phyloP scores from a whole-genome alignment of 2,329 filamentous ascomycete species.

The Ambrosiella cleistominuta region DNA sequence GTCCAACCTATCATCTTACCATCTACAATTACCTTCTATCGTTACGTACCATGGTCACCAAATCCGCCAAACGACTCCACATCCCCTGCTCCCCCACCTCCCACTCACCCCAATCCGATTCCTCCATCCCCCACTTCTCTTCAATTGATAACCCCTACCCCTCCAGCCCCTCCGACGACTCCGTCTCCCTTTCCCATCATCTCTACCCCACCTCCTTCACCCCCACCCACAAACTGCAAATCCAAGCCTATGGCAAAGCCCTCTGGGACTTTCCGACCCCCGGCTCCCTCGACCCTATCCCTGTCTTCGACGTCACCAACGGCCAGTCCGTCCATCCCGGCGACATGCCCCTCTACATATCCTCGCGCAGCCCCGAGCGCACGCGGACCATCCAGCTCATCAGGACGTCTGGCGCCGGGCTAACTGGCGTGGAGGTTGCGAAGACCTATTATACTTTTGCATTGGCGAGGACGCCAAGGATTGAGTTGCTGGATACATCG shows the following conservation, averaged over 20 bases:
- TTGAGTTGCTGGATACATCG: conserved; percentile 17
- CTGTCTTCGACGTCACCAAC: conserved; percentile 24
- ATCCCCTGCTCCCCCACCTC: background rate
- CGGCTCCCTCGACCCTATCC: conserved; percentile 23
- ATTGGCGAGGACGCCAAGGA: conserved; percentile 31
- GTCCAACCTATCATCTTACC: no score
- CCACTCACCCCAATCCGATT: background rate
- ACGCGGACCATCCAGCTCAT: conserved; percentile 33
- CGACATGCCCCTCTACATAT: conserved; percentile 29
- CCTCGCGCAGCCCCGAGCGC: conserved; percentile 27
- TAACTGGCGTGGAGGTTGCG: conserved; percentile 22
- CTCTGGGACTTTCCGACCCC: conserved; percentile 26
- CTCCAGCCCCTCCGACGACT: conserved; percentile 16
- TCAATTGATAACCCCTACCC: background rate
- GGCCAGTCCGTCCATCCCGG: conserved; percentile 18
- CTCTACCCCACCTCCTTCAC: conserved; percentile 20
- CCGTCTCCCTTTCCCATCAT: conserved; percentile 9
- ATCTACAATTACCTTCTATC: conserved; percentile 7
- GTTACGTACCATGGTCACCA: background rate
- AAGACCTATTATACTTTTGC: conserved; percentile 40
- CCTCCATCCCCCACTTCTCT: background rate
- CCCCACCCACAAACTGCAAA: conserved; percentile 29
- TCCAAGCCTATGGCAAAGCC: conserved; percentile 29
- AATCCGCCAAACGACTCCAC: background rate
- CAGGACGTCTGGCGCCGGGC: conserved; percentile 21